Percentiles rank a stretch among this genome's conserved stretches.
Evolutionary conservation across 2,329 filamentous ascomycete species (phyloP).

Genomic region (Xylariaceae sp.): DNA sequence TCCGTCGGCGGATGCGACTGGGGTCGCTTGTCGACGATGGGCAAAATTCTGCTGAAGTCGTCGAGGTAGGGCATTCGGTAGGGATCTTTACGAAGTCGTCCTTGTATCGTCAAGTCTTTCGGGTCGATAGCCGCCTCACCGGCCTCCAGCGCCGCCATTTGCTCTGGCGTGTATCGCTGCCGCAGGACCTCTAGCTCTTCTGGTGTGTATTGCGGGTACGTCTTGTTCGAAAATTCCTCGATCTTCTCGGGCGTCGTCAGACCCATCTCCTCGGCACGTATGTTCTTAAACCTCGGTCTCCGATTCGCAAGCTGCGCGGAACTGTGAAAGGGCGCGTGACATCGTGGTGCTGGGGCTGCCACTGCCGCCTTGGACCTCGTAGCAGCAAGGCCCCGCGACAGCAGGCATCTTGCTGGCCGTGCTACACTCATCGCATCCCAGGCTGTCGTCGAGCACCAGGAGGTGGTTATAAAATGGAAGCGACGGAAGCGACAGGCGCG

Average conservation of each 20-base stretch:
- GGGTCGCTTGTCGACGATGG: constrained; percentile 67
- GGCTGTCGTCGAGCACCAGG: constrained; percentile 17
- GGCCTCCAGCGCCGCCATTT: constrained; percentile 74
- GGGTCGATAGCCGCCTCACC: constrained; percentile 72
- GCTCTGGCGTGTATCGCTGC: constrained; percentile 69
- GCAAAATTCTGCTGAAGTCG: constrained; percentile 72
- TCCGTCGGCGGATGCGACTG: constrained; percentile 46
- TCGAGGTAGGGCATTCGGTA: constrained; percentile 73
- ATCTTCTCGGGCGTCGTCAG: constrained; percentile 41
- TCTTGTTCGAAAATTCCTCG: constrained; percentile 40
- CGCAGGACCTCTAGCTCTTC: constrained; percentile 58
- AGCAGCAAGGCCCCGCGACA: constrained; percentile 45
- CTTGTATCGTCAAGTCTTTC: constrained; percentile 68
- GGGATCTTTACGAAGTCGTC: constrained; percentile 63
- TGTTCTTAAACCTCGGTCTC: constrained; percentile 46
- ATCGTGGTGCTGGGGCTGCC: constrained; percentile 29
- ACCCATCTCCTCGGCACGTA: constrained; percentile 48
- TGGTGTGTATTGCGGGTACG: constrained; percentile 59
- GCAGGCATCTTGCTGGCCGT: constrained; percentile 49
- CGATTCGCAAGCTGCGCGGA: constrained; percentile 43
- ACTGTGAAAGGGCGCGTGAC: constrained; percentile 44
- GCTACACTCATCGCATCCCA: constrained; percentile 48
- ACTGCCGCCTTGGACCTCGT: constrained; percentile 16
- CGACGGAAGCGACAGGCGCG: constrained; percentile 1
- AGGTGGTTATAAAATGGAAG: constrained; percentile 20